Base-by-base conservation (phyloP, 2,329 filamentous ascomycete species). In the Aureobasidium sp. region DNA sequence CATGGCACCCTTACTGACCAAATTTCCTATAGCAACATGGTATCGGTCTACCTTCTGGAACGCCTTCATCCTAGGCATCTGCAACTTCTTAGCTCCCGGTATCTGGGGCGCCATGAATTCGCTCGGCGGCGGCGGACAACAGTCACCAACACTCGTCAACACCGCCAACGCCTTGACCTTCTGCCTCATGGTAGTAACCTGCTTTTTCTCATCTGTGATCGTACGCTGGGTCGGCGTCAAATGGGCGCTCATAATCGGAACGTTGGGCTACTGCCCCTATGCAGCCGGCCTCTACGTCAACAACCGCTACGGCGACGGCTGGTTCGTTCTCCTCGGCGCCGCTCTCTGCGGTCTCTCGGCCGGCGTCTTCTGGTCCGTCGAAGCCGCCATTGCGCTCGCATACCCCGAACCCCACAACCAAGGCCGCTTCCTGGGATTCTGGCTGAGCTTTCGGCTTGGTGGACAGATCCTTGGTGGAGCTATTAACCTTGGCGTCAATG, bases 311-410 rank as follows among this genome's bases (percentile, higher is more conserved):
- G 86, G 85, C 1, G 84, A 75, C 0, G 82, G 86, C 65, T 91
- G 88, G 88, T 79, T 90, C 11, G 80, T 86, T 0, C 78, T 90
- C 0, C 72, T 90, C 9, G 88, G 87, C 0, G 86, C 86, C 0
- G 86, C 86, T 0, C 76, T 87, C 0, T 90, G 87, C 65, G 87
- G 87, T 20, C 79, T 89, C 36, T 86, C 84, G 0, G 87, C 88
- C 0, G 88, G 88, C 0, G 78, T 90, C 0, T 90, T 90, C 72
- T 91, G 88, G 88, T 86, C 86, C 78, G 84, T 87, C 0, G 88
- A 91, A 73, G 86, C 86, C 0, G 87, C 88, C 0, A 88, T 91
- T 62, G 87, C 87, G 0, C 82, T 90, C 22, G 80, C 84, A 0
- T 91, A 91, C 65, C 87, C 87, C 0, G 87, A 90, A 67, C 86